Percentiles rank a stretch among this genome's conserved stretches.
phyloP scores from a whole-genome alignment of 1,139 yeast genomes.

The Yamadazyma diddensiae region DNA sequence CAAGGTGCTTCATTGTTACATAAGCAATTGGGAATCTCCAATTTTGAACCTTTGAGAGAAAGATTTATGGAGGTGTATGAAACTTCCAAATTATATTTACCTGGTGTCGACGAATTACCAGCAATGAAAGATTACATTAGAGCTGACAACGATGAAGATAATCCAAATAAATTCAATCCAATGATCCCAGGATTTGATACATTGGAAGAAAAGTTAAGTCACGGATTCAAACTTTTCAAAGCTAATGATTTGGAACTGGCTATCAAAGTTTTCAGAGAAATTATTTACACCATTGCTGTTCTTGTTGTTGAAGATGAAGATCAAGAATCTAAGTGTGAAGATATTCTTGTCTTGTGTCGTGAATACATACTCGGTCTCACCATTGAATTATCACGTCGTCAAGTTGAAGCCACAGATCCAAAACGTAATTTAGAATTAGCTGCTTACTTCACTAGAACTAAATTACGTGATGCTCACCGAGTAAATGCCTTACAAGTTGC shows the following conservation, averaged over 20 bases:
- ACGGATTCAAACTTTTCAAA: constrained; percentile 80
- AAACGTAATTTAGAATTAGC: constrained; percentile 92
- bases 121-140: constrained; percentile 70
- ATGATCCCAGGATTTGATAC: constrained; percentile 69
- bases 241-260: constrained; percentile 82
- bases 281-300: constrained; percentile 73
- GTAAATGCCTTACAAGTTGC: constrained; percentile 92
- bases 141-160: constrained; percentile 56
- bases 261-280: constrained; percentile 70
- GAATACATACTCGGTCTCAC: constrained; percentile 91
- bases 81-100: constrained; percentile 70
- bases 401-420: constrained; percentile 64
- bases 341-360: constrained; percentile 70
- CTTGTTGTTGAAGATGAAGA: constrained; percentile 70
- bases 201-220: constrained; percentile 63
- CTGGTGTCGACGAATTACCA: constrained; percentile 69
- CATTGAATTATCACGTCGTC: constrained; percentile 85
- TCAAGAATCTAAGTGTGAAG: constrained; percentile 73
- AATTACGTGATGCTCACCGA: constrained; percentile 78
- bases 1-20: constrained; percentile 90
- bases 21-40: constrained; percentile 82
- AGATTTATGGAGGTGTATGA: constrained; percentile 83
- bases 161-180: constrained; percentile 58
- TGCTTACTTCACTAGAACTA: constrained; percentile 87
- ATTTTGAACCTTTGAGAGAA: constrained; percentile 82